phyloP scores from a whole-genome alignment of 2,329 filamentous ascomycete genomes.

The Cercospora sp. region DNA sequence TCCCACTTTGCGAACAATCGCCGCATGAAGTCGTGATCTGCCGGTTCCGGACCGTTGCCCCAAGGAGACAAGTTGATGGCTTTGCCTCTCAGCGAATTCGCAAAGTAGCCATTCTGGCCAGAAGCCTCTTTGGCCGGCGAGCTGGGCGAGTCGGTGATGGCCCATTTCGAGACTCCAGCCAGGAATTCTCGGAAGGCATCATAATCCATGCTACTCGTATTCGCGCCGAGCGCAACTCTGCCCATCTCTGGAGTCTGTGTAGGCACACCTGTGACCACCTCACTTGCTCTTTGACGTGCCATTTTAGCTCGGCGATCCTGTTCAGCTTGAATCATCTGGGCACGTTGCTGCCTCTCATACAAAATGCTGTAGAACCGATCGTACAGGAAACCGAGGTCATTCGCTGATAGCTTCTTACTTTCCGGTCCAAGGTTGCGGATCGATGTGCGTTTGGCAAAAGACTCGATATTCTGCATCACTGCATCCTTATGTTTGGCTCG shows the following conservation, averaged over 20 bases:
- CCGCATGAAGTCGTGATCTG: slow-evolving; percentile 92
- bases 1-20: slow-evolving; percentile 89
- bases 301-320: slow-evolving; percentile 65
- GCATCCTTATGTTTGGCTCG: slow-evolving; percentile 90
- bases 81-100: slow-evolving; percentile 44
- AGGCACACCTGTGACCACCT: slow-evolving; percentile 51
- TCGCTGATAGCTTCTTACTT: slow-evolving; percentile 82
- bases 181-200: slow-evolving; percentile 94
- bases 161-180: slow-evolving; percentile 84
- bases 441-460: slow-evolving; percentile 92
- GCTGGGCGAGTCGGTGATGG: slow-evolving; percentile 78
- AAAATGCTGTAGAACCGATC: slow-evolving; percentile 90
- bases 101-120: slow-evolving; percentile 60
- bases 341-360: slow-evolving; percentile 86
- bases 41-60: slow-evolving; percentile 67
- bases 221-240: slow-evolving; percentile 82
- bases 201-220: slow-evolving; percentile 94
- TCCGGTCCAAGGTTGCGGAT: slow-evolving; percentile 94
- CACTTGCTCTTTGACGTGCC: slow-evolving; percentile 55
- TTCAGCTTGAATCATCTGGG: slow-evolving; percentile 70
- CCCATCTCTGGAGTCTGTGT: slow-evolving; percentile 69
- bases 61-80: slow-evolving; percentile 51
- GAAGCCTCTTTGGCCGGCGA: slow-evolving; percentile 55
- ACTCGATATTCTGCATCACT: slow-evolving; percentile 94
- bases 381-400: slow-evolving; percentile 86